Percentiles rank a stretch among this genome's conserved stretches.
Evolutionary conservation across 805 yeast species (phyloP).

Genomic region (Vanderwaltozyma polyspora): DNA sequence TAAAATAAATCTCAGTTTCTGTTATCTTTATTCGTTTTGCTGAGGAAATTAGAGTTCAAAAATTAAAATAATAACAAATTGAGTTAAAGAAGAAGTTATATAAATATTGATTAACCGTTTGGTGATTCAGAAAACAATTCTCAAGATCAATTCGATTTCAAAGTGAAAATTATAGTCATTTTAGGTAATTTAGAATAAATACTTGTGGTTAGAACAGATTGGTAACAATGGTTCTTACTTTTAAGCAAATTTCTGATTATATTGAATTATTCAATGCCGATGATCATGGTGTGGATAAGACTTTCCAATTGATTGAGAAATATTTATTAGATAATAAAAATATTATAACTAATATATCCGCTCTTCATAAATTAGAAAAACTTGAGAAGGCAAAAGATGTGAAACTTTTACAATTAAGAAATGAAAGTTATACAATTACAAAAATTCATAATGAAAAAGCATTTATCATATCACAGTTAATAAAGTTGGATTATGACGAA

Average conservation of each 20-base stretch:
- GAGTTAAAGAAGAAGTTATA: no score
- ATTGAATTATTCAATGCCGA: neutral
- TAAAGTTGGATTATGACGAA: slow-evolving; percentile 35
- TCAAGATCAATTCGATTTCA: no score
- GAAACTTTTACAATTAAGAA: slow-evolving; percentile 29
- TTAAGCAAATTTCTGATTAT: slow-evolving; percentile 1
- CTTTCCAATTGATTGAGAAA: slow-evolving; percentile 1
- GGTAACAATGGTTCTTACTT: slow-evolving; percentile 1
- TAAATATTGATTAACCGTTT: no score
- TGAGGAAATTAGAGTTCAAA: no score
- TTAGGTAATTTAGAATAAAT: no score
- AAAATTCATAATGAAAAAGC: slow-evolving; percentile 32
- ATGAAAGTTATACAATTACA: slow-evolving; percentile 29
- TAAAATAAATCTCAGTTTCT: no score
- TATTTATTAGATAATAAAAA: neutral
- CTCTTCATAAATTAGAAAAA: neutral
- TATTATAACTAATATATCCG: neutral
- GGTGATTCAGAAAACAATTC: no score
- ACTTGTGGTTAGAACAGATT: no score
- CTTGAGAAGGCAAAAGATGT: neutral
- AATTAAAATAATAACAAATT: no score
- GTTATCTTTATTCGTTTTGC: no score
- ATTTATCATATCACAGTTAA: slow-evolving; percentile 27
- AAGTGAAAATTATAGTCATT: no score
- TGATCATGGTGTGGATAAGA: no score